Evolutionary conservation across 176 grass and related monocot species (phyloP).

Genomic region (Ananas comosus): DNA sequence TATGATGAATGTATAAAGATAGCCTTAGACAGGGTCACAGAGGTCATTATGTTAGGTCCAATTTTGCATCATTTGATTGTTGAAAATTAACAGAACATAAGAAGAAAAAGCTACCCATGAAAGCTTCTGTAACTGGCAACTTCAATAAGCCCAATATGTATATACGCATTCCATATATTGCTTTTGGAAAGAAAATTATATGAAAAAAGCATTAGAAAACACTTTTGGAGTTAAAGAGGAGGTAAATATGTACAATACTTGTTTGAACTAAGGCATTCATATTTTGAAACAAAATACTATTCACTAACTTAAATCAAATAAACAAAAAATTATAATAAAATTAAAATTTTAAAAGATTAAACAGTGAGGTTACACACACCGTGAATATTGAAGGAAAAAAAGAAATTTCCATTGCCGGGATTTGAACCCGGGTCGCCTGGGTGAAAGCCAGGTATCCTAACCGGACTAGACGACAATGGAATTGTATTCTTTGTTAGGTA

Average conservation of each 20-base stretch:
- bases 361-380: too few species aligned
- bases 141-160: not conserved
- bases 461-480: slow-evolving; percentile 97
- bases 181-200: not conserved
- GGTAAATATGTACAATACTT: too few species aligned
- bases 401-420: slow-evolving; percentile 71
- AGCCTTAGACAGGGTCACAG: not conserved
- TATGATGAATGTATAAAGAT: not conserved
- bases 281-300: too few species aligned
- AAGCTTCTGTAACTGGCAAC: not conserved
- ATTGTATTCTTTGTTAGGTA: not conserved
- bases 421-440: slow-evolving; percentile 97
- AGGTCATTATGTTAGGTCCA: not conserved
- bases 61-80: not conserved
- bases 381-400: not conserved
- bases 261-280: too few species aligned
- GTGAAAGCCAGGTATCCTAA: slow-evolving; percentile 99
- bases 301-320: too few species aligned
- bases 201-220: too few species aligned
- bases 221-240: too few species aligned
- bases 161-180: not conserved
- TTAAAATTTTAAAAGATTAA: too few species aligned
- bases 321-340: too few species aligned
- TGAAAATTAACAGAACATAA: not conserved
- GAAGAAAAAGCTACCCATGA: not conserved